A percentile compares a stretch with the other conserved stretches of the same genome.
Conservation (phyloP, 306 rosid genomes). For the Dicorynia guianensis region DNA sequence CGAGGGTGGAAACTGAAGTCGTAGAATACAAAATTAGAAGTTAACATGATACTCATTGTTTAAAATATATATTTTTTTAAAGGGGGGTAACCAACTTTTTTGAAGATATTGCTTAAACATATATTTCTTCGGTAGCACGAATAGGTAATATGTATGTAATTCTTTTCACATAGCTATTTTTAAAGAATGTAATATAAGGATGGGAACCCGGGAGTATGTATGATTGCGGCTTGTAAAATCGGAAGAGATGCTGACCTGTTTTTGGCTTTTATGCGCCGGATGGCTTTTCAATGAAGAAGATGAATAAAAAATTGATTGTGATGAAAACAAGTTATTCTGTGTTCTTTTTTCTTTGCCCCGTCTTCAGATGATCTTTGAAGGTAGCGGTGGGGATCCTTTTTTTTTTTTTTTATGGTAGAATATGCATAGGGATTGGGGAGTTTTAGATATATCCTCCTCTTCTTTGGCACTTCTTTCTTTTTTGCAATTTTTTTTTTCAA, state of each 20-base stretch:
- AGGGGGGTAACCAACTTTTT: conserved; percentile 29
- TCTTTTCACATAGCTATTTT: conserved; percentile 43
- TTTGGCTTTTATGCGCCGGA: conserved; percentile 7
- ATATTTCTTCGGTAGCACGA: conserved; percentile 31
- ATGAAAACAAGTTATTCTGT: conserved; percentile 7
- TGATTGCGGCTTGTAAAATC: conserved; percentile 53
- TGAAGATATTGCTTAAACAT: conserved; percentile 15
- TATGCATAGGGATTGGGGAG: no score
- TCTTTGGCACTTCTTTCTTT: no score
- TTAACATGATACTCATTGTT: conserved; percentile 9
- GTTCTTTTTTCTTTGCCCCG: background rate
- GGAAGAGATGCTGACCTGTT: conserved; percentile 39
- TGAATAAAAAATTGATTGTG: conserved; percentile 24
- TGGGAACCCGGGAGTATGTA: conserved; percentile 2
- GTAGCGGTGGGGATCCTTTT: no score
- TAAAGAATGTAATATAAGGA: conserved; percentile 40
- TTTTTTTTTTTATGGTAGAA: no score
- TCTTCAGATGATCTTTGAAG: conserved; percentile 10
- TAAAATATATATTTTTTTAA: background rate
- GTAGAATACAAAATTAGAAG: conserved; percentile 36
- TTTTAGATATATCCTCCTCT: no score
- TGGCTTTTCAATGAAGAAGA: conserved; percentile 37
- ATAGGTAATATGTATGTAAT: conserved; percentile 44
- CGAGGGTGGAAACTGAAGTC: conserved; percentile 92
- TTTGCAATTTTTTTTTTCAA: no score